A percentile compares a stretch with the other conserved stretches of the same genome.
phyloP scores from a whole-genome alignment of 768 basidiomycete genomes.

The Gloeostereum incarnatum region DNA sequence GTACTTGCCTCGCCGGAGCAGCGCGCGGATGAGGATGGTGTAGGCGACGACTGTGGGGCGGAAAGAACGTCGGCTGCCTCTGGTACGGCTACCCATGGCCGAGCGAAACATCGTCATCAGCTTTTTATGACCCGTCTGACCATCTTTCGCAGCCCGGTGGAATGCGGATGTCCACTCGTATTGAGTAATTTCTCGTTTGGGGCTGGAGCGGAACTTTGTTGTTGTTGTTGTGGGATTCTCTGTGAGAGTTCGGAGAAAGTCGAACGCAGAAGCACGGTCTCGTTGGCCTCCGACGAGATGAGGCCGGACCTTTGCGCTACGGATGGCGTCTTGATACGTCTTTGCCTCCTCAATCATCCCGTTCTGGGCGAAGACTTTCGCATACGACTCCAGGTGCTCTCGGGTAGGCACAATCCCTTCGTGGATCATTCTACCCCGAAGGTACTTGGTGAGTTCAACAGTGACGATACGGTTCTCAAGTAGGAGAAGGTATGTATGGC shows the following conservation, averaged over 20 bases:
- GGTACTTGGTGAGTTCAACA: conserved; percentile 35
- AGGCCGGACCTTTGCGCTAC: conserved; percentile 10
- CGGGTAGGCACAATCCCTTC: conserved; percentile 29
- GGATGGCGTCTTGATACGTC: conserved; percentile 30
- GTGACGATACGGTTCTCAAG: conserved; percentile 43
- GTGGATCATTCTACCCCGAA: conserved; percentile 31
- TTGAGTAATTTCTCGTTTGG: neutral
- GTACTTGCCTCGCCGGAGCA: conserved; percentile 32
- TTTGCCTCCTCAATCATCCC: conserved; percentile 31
- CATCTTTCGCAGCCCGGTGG: neutral
- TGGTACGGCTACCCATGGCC: neutral
- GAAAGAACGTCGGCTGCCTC: conserved; percentile 10
- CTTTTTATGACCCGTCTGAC: neutral
- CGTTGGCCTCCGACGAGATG: conserved; percentile 30
- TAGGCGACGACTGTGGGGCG: conserved; percentile 37
- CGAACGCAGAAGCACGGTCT: conserved; percentile 34
- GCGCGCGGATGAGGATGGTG: conserved; percentile 44
- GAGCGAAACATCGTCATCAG: neutral
- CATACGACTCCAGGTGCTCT: conserved; percentile 36
- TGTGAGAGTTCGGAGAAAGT: conserved; percentile 30
- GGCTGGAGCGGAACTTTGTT: conserved; percentile 2
- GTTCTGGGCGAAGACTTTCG: conserved; percentile 36
- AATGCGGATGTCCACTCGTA: conserved; percentile 6
- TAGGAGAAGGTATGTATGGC: conserved; percentile 31
- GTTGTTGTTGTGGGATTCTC: conserved; percentile 5